Conservation (phyloP, 2,329 filamentous ascomycete species). For the Fusarium scirpi region DNA sequence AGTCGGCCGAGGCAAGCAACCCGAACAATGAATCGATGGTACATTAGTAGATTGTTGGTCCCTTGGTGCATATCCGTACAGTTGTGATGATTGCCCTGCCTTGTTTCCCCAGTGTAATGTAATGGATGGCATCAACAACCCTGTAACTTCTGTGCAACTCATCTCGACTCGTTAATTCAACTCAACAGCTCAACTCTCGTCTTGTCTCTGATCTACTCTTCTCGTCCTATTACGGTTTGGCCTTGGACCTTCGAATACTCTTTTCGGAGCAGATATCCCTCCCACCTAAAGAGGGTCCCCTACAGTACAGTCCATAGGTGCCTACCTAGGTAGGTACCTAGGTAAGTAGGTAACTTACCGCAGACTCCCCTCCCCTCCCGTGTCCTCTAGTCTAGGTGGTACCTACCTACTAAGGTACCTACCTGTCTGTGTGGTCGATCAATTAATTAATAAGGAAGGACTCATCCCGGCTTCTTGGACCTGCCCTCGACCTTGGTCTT, state of each 20-base stretch:
- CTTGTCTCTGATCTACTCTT: slow-evolving; percentile 31
- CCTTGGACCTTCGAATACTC: slow-evolving; percentile 16
- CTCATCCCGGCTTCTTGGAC: slow-evolving; percentile 30
- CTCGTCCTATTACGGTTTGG: slow-evolving; percentile 25
- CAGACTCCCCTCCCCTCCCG: slow-evolving; percentile 10
- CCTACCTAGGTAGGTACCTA: too few relatives aligned
- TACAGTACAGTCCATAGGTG: neutral
- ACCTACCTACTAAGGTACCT: neutral
- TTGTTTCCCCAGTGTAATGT: slow-evolving; percentile 10
- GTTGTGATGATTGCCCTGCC: neutral
- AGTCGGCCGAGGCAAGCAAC: neutral
- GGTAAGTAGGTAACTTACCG: too few relatives aligned
- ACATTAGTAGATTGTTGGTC: slow-evolving; percentile 4
- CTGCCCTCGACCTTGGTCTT: slow-evolving; percentile 17
- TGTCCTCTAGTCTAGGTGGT: slow-evolving; percentile 15
- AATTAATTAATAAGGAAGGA: slow-evolving; percentile 39
- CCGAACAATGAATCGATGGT: neutral
- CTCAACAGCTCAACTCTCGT: slow-evolving; percentile 2
- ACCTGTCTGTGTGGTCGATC: neutral
- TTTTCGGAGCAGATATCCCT: slow-evolving; percentile 40
- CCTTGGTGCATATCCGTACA: slow-evolving; percentile 6
- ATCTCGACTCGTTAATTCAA: neutral
- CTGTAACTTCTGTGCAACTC: slow-evolving; percentile 12
- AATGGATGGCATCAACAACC: slow-evolving; percentile 13
- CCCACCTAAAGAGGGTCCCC: slow-evolving; percentile 29